Conservation (phyloP, 805 yeast species). For the Saccharomycopsis synnaedendra region DNA sequence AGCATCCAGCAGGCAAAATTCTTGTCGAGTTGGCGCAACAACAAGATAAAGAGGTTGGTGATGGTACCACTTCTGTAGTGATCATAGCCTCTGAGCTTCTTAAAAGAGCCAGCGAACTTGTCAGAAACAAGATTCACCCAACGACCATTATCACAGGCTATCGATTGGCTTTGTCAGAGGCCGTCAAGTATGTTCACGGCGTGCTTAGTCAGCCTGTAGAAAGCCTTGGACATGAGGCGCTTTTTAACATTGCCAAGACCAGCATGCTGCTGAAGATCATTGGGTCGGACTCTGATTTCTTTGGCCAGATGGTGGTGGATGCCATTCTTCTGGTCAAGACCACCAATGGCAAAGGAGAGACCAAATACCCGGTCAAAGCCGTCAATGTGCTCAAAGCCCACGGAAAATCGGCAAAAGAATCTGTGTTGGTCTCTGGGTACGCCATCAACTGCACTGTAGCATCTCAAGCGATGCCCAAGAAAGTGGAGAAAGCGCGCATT, state of each 20-base stretch:
- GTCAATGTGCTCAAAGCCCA: constrained; percentile 94
- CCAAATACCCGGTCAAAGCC: constrained; percentile 91
- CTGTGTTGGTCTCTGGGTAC: constrained; percentile 81
- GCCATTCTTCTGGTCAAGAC: constrained; percentile 94
- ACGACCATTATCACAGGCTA: constrained; percentile 96
- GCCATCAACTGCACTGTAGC: constrained; percentile 96
- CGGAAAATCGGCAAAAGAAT: constrained; percentile 86
- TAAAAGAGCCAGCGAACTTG: constrained; percentile 87
- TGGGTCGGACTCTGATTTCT: constrained; percentile 87
- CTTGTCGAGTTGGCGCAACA: constrained; percentile 96
- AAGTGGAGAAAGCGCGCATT: constrained; percentile 58
- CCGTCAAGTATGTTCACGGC: constrained; percentile 75
- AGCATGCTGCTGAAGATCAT: constrained; percentile 95
- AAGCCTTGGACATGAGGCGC: constrained; percentile 65
- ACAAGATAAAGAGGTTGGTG: constrained; percentile 97
- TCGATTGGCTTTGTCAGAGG: constrained; percentile 86
- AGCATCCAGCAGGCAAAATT: constrained; percentile 98
- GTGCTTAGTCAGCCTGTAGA: constrained; percentile 76
- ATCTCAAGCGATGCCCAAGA: constrained; percentile 88
- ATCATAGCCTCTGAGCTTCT: constrained; percentile 89
- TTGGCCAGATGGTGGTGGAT: constrained; percentile 84
- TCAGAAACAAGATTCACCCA: constrained; percentile 90
- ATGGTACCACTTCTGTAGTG: constrained; percentile 96
- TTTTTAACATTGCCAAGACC: constrained; percentile 88
- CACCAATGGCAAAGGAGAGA: constrained; percentile 75